Base-by-base conservation (phyloP, 805 yeast genomes). In the Kluyveromyces aestuarii region DNA sequence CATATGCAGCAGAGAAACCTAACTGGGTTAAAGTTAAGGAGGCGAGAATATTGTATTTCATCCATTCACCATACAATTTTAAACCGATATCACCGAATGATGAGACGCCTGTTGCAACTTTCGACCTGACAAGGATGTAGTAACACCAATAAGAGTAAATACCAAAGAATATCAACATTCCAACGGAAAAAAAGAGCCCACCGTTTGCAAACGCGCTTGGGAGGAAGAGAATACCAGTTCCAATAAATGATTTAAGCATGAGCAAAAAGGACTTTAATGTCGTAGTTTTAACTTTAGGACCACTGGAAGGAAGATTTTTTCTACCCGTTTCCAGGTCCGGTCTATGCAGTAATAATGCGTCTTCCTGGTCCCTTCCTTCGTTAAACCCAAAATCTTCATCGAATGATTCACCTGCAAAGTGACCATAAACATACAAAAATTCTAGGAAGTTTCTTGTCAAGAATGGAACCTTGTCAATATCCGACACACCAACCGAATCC, bases 331-430 rank as follows among this genome's bases (percentile, higher is more conserved):
- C 41, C 11, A 38, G 44, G 19, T 44, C 51, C 37, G 47, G 41
- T 8, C 51, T 50, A 11, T 49, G 42, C 5, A 68, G 46, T 41
- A 69, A 50, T 1, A 69, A 62, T 8, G 72, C 72, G 2, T 69
- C 58, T 21, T 68, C 70, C 42, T 73, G 79, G 36, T 25, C 45
- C 13, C 8, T 27, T 11, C 27, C 39, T 43, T 72, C 80, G 25
- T 60, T 61, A 68, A 71, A 56, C 50, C 61, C 57, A 47, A 71
- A 77, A 58, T 81, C 89, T 58, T 80, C 84, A 57, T 84, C 91
- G 47, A 85, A 73, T 38, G 81, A 79, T 64, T 85, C 93, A 61
- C 95, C 95, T 2, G 93, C 93, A 66, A 86, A 86, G 69, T 86
- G 91, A 7, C 95, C 95, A 64, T 86, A 86, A 8, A 86, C 73